phyloP scores from a whole-genome alignment of 1,284 basidiomycete genomes.

The Rhizoctonia solani region DNA sequence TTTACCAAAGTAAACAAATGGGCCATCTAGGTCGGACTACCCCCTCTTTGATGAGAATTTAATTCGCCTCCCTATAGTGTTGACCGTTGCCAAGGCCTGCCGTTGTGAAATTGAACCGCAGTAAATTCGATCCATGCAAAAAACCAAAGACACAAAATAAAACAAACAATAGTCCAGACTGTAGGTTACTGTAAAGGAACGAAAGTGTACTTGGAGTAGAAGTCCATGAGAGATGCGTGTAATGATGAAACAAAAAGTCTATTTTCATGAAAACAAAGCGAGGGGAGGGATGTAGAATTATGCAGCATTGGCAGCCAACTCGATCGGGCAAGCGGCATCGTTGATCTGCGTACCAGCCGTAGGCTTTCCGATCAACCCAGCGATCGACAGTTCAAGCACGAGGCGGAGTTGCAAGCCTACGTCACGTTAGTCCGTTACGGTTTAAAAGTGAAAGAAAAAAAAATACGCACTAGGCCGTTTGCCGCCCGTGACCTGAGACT shows the following conservation, averaged over 20 bases:
- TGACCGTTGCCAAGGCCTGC: too few relatives aligned
- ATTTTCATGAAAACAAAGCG: neutral
- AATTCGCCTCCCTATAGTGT: too few relatives aligned
- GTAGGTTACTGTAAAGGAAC: constrained; percentile 18
- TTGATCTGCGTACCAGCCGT: constrained; percentile 61
- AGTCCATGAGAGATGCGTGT: constrained; percentile 32
- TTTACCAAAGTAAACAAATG: too few relatives aligned
- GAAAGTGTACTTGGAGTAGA: neutral
- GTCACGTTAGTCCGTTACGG: constrained; percentile 12
- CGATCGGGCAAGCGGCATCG: constrained; percentile 74
- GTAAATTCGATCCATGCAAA: neutral
- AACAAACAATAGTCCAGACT: neutral
- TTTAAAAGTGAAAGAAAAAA: neutral
- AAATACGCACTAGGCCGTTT: constrained; percentile 65
- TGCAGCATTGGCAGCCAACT: constrained; percentile 57
- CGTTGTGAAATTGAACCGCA: too few relatives aligned
- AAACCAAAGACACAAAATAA: neutral
- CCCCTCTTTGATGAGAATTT: too few relatives aligned
- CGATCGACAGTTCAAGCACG: constrained; percentile 67
- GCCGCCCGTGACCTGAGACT: constrained; percentile 54
- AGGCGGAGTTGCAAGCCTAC: constrained; percentile 71
- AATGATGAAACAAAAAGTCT: too few relatives aligned
- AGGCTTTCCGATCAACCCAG: constrained; percentile 64
- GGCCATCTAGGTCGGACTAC: too few relatives aligned
- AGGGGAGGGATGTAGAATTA: constrained; percentile 1